Evolutionary conservation across 202 grass and related monocot genomes (phyloP).

Genomic region (Eragrostis tef): DNA sequence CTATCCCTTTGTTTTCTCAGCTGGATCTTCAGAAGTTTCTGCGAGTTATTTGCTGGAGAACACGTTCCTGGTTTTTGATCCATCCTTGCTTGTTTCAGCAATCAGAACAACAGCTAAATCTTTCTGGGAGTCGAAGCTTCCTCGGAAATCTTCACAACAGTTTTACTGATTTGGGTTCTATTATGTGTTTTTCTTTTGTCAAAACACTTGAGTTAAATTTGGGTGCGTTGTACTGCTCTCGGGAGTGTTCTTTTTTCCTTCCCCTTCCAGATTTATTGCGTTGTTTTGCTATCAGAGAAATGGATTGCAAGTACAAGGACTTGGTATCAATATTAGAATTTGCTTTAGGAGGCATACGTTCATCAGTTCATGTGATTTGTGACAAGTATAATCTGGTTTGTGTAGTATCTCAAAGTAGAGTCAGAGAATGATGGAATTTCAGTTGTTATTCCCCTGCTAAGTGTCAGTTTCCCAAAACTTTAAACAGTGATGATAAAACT

Average conservation of each 20-base stretch:
- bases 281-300: too few relatives aligned
- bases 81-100: conserved; percentile 23
- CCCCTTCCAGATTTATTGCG: too few relatives aligned
- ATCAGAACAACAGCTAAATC: neutral
- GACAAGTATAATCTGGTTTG: neutral
- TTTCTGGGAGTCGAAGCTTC: conserved; percentile 9
- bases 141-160: neutral
- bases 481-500: neutral
- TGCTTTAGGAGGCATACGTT: neutral
- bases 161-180: conserved; percentile 17
- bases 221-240: neutral
- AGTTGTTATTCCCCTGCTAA: conserved; percentile 1
- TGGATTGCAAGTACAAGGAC: neutral
- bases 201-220: conserved; percentile 15
- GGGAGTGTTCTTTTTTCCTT: too few relatives aligned
- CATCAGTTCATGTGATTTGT: neutral
- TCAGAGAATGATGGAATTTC: neutral
- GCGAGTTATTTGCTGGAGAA: neutral
- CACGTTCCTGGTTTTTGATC: neutral
- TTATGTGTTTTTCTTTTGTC: conserved; percentile 14
- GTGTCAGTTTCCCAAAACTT: conserved; percentile 3
- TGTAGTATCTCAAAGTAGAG: neutral
- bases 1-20: neutral
- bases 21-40: conserved; percentile 32
- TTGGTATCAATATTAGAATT: conserved; percentile 3